Evolutionary conservation across 805 yeast species (phyloP), one percentile per base, ranked within the genome.

Genomic region (Saccharomyces kudriavzevii): DNA sequence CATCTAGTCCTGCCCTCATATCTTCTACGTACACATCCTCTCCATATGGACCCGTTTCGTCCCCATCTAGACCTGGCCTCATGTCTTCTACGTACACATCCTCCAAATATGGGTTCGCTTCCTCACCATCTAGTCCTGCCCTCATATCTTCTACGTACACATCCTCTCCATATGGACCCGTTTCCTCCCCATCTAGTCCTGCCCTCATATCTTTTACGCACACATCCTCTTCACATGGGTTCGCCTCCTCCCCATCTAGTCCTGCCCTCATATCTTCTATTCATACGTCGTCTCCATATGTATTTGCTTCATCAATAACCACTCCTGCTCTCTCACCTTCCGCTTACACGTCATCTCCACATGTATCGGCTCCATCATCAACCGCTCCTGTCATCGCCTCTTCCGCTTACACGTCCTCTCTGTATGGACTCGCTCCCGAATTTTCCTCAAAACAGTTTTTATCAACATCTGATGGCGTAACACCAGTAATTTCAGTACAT

Each of bases 41-140:
- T n/a, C 53, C 67, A 26, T 48, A 62, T 25, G 56, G 60, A 14
- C 49, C 62, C 22, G 48, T 58, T 20, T 54, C 57, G 11, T 40
- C 48, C 14, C 43, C 56, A 14, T 25, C 40, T 22, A 40, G 17
- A 4, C 5, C 17, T 13, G 35, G 13, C 5, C 17, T 8, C 1
- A 8, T 45, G 40, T 11, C 52, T n/a, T 45, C 58, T 17, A 45
- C 58, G 2, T 49, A 63, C 13, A 49, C 68, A 8, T 54, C 59
- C 4, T 60, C 26, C 25, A 13, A 27, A 27, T 24, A 55, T 49
- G 20, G 40, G 50, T 27, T 49, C n/a, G n/a, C 50, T 20, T 54
- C 14, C 9, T 58, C 13, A 45, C n/a, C 9, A 4, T 26, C 51
- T 24, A 9, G 26, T 43, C 8, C 49, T 10, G 5, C 31, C 17